Conservation (phyloP, 1,139 yeast genomes). For the Yamadazyma buinensis region DNA sequence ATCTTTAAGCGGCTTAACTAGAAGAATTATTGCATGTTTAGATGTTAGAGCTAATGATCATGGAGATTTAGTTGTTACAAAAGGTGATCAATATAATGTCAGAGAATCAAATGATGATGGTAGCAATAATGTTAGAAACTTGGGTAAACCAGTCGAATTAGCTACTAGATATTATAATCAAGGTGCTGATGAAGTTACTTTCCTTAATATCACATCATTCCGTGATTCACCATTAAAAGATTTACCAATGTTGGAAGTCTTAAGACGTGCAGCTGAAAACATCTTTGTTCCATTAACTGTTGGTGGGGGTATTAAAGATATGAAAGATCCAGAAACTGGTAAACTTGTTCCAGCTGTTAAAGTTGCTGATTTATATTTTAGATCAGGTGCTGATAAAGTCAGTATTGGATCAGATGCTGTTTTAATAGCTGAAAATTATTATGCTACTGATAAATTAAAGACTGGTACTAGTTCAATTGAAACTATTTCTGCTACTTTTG, state of each 20-base stretch:
- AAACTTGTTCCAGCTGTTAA: conserved; percentile 75
- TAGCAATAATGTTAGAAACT: conserved; percentile 63
- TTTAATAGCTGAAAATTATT: conserved; percentile 77
- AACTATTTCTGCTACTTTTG: conserved; percentile 85
- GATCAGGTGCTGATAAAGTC: conserved; percentile 96
- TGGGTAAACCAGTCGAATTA: conserved; percentile 93
- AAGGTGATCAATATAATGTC: conserved; percentile 97
- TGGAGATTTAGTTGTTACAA: conserved; percentile 94
- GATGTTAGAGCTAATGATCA: conserved; percentile 94
- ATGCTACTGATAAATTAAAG: conserved; percentile 51
- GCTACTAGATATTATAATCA: conserved; percentile 86
- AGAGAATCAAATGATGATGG: conserved; percentile 58
- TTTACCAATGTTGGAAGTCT: conserved; percentile 91
- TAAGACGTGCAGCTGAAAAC: conserved; percentile 77
- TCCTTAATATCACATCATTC: conserved; percentile 90
- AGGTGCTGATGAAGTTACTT: conserved; percentile 97
- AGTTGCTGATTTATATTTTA: conserved; percentile 86
- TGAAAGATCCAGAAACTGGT: conserved; percentile 74
- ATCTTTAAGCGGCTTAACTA: conserved; percentile 68
- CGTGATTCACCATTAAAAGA: conserved; percentile 89
- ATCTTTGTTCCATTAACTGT: conserved; percentile 95
- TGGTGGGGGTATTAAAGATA: conserved; percentile 95
- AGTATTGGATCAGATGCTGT: conserved; percentile 99
- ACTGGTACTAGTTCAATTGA: conserved; percentile 86
- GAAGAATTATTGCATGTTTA: conserved; percentile 90